These are phyloP conservation scores for Solanum gracilifrons DNA, from an alignment of 257 asterid genomes.

Conservation along the genomic window DNA sequence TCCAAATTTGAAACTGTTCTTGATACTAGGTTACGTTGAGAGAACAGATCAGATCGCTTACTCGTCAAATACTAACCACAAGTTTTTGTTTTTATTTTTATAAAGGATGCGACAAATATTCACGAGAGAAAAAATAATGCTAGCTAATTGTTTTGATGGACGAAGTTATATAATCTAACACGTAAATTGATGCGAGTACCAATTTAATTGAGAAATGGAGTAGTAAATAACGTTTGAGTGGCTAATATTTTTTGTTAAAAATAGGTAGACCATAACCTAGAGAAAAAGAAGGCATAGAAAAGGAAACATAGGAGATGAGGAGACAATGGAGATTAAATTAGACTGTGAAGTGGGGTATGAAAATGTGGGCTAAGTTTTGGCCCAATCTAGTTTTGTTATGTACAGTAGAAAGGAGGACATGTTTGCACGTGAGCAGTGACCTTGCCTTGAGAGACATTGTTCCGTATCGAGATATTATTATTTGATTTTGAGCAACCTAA, in stretches of 20 bases:
- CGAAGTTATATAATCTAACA: background rate
- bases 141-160: background rate
- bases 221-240: background rate
- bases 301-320: constrained; percentile 1
- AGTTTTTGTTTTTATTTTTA: background rate
- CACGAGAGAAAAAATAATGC: background rate
- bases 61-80: background rate
- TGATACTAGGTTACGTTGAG: background rate
- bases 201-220: background rate
- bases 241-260: background rate
- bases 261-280: background rate
- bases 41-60: background rate
- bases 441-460: too few relatives aligned
- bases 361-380: background rate
- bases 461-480: background rate
- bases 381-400: constrained; percentile 13
- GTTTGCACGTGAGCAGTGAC: background rate
- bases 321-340: constrained; percentile 25
- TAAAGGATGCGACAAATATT: background rate
- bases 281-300: background rate
- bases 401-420: constrained; percentile 18
- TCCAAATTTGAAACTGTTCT: background rate
- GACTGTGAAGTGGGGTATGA: background rate
- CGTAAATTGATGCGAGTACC: background rate
- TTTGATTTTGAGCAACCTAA: constrained; percentile 2